Base-by-base conservation (phyloP, 768 basidiomycete genomes). In the Sarcodon sp. region DNA sequence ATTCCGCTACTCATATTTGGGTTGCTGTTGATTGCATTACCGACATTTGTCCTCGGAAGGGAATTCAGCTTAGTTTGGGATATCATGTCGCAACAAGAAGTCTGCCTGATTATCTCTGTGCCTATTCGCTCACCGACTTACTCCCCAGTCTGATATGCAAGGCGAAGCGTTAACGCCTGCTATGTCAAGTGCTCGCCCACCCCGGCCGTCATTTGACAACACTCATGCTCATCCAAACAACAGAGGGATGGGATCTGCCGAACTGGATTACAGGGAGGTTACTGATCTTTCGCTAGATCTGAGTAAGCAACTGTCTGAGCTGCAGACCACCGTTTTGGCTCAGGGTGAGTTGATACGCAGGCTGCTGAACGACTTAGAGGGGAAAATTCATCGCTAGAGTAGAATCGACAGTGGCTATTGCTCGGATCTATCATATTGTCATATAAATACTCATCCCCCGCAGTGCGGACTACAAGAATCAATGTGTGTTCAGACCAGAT, bases 31-130 rank as follows among this genome's bases (percentile, higher is more conserved):
- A 91, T 96, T 58, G 92, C 91, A 0, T 72, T 94, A 4, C 91
- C 91, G 6, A 85, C 80, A 57, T 94, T 96, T 58, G 91, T 96
- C 1, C 77, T 96, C 11, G 91, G 91, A 0, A 68, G 90, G 35
- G 90, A 96, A 60, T 96, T 96, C 61, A 88, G 87, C 50, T 67
- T 82, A 10, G 87, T 92, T 1, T 96, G 90, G 85, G 88, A 92
- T 49, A 72, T 71, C 32, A 89, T 92, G 87, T 72, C 71, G 0
- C 64, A 59, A 15, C 62, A 70, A 44, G 65, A 70, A 41, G 75
- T 72, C 38, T n/a, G 69, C 51, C 37, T 36, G 8, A 2, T 38
- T 18, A 11, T 27, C 38, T 49, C 37, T 45, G 35, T 46, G 16
- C 6, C 16, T 15, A 4, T 11, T n/a, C n/a, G 32, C 15, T 1